Conservation (phyloP, 129 eudicot species). For the Deinandra increscens region DNA sequence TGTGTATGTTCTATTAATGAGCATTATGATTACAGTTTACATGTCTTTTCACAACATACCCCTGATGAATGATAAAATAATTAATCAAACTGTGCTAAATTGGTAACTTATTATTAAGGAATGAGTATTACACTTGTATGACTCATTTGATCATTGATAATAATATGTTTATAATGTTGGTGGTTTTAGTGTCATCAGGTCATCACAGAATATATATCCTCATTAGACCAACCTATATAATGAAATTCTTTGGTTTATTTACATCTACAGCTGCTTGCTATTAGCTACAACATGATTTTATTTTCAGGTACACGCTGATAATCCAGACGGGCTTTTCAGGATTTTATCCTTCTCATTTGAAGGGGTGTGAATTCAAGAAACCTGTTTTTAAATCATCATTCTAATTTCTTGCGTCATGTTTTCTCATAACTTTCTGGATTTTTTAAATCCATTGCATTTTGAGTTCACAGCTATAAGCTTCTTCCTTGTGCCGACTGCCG, state of each 20-base stretch:
- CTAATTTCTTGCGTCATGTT: neutral
- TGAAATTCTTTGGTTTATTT: neutral
- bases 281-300: neutral
- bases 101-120: neutral
- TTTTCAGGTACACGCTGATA: conserved; percentile 90
- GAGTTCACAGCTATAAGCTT: conserved; percentile 1
- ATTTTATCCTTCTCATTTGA: conserved; percentile 84
- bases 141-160: conserved; percentile 2
- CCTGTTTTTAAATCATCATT: neutral
- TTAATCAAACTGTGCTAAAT: neutral
- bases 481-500: neutral
- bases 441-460: conserved; percentile 7
- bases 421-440: conserved; percentile 12
- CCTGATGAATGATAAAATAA: neutral
- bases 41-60: neutral
- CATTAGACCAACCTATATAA: too few species aligned
- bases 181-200: too few species aligned
- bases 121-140: neutral
- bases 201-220: too few species aligned
- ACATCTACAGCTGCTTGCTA: neutral
- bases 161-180: neutral
- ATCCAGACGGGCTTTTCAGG: conserved; percentile 91
- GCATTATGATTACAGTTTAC: conserved; percentile 5
- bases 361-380: conserved; percentile 39
- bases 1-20: neutral